phyloP scores from a whole-genome alignment of 805 yeast species.

The Ogataea populi-albae region DNA sequence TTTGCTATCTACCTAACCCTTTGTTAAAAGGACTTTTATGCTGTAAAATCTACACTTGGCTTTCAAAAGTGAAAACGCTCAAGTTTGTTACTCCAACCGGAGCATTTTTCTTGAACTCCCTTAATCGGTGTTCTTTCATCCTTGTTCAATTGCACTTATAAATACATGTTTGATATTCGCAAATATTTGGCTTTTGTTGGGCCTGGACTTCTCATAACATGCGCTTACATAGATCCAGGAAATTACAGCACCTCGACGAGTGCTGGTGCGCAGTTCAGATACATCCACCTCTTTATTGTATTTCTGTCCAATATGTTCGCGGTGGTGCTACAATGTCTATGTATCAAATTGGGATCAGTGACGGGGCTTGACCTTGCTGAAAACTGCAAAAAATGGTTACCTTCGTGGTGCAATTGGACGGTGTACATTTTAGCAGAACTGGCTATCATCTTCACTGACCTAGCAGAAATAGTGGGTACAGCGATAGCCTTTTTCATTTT shows the following conservation, averaged over 20 bases:
- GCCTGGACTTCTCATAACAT: conserved; percentile 84
- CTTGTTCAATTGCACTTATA: no score
- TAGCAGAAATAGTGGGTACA: conserved; percentile 93
- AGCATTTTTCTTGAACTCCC: no score
- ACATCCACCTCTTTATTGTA: conserved; percentile 67
- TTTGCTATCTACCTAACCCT: no score
- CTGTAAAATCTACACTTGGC: no score
- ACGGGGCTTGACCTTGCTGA: conserved; percentile 88
- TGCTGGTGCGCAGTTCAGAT: conserved; percentile 80
- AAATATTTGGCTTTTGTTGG: conserved; percentile 74
- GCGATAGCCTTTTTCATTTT: conserved; percentile 81
- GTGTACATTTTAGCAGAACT: conserved; percentile 74
- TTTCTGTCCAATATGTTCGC: conserved; percentile 82
- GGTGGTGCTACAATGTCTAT: conserved; percentile 73
- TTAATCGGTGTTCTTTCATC: no score
- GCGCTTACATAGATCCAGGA: conserved; percentile 94
- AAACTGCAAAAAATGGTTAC: conserved; percentile 71
- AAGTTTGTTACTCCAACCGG: no score
- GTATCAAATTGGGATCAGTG: conserved; percentile 83
- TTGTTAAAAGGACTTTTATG: no score
- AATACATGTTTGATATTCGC: conserved; percentile 18
- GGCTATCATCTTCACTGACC: conserved; percentile 88
- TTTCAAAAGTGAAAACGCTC: no score
- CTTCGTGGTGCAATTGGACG: conserved; percentile 58
- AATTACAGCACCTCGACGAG: conserved; percentile 87